Base-by-base conservation (phyloP, 2,329 filamentous ascomycete species). In the Stenocarpella maydis region DNA sequence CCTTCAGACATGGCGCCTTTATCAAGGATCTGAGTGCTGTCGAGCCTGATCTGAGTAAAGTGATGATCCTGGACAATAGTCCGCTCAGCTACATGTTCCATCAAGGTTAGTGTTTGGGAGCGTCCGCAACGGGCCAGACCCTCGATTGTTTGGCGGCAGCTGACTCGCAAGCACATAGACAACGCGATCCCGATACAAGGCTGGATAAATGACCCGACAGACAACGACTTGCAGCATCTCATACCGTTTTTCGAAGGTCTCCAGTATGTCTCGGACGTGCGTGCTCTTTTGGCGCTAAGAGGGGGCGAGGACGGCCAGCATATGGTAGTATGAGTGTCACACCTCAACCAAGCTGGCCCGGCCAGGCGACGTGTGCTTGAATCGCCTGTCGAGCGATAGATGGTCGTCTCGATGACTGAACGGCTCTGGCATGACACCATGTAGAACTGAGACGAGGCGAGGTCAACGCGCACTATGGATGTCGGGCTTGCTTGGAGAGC, bases 161-260 rank as follows among this genome's bases (percentile, higher is more conserved):
- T 50, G 50, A 41, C 72, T 77, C 73, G 75, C 71, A 58, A 17
- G n/a, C 19, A 26, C 15, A 7, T 77, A 99, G 96, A 99, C 80
- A 99, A 99, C 82, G 96, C 96, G 63, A 98, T 99, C 76, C 96
- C 96, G 3, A 98, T 99, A 78, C 95, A 98, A 83, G 96, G 96
- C 77, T 99, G 96, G 96, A 98, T 99, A 82, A 97, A 91, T 80
- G 96, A 99, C 82, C 96, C 96, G 26, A 98, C 96, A 31, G 96
- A 99, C 82, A 96, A 95, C 78, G 95, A 98, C 78, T 85, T 99
- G 73, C 87, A 98, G 80, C 94, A 98, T 80, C 86, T 99, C 71
- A 90, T 99, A 69, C 96, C 96, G 39, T 85, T 98, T 76, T 86
- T 99, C 53, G 96, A 99, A 82, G 96, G 94, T 21, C 83, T 99